Conservation (phyloP, 306 rosid species). For the Clitoria ternatea region DNA sequence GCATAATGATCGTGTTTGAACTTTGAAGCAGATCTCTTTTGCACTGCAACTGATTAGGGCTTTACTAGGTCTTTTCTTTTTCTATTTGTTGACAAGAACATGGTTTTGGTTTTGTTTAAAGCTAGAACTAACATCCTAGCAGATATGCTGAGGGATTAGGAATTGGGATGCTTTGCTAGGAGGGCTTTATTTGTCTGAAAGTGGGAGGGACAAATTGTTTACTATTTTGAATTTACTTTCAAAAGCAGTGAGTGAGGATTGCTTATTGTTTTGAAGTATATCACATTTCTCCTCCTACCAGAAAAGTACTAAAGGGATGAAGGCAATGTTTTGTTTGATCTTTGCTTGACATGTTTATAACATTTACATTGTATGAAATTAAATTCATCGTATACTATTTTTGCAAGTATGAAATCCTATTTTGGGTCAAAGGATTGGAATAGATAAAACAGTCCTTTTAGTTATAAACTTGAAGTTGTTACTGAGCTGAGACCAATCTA, state of each 20-base stretch:
- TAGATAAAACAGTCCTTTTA: neutral
- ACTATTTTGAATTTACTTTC: neutral
- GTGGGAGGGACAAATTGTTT: neutral
- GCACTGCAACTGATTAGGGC: neutral
- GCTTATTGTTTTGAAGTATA: neutral
- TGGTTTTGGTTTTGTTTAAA: neutral
- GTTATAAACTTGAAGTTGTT: neutral
- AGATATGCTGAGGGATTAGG: neutral
- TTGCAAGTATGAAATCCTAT: neutral
- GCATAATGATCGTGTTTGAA: neutral
- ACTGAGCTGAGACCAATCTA: neutral
- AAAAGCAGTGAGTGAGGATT: neutral
- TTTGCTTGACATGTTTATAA: neutral
- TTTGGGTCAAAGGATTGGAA: constrained; percentile 9
- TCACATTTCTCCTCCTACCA: neutral
- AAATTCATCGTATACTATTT: neutral
- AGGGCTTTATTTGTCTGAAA: no score
- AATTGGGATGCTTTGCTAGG: neutral
- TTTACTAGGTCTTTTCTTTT: neutral
- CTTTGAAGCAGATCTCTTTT: neutral
- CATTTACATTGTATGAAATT: neutral
- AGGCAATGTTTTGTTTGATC: neutral
- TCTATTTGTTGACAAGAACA: neutral
- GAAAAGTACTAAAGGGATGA: neutral
- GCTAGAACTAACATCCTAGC: neutral